Conservation (phyloP, 1,284 basidiomycete species). For the Fereydounia khargensis region DNA sequence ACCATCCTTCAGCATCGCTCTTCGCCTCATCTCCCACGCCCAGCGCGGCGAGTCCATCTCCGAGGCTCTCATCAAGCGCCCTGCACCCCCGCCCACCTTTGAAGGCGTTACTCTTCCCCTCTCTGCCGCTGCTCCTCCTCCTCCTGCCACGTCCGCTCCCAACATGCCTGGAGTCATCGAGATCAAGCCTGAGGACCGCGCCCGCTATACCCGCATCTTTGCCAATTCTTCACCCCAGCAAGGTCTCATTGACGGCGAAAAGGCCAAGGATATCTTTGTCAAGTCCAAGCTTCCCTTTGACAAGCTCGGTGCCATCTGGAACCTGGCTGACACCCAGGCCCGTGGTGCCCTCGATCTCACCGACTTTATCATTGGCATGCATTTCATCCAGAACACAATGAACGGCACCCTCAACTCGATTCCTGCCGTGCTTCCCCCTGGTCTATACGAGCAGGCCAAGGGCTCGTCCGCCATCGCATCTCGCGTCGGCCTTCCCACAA, state of each 20-base stretch:
- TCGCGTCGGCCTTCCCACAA: no score
- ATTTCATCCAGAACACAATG: slow-evolving; percentile 86
- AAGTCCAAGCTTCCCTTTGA: slow-evolving; percentile 88
- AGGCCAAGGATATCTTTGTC: slow-evolving; percentile 87
- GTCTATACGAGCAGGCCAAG: slow-evolving; percentile 77
- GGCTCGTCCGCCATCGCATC: slow-evolving; percentile 35
- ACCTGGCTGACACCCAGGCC: slow-evolving; percentile 87
- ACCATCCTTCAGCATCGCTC: slow-evolving; percentile 69
- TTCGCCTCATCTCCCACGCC: slow-evolving; percentile 86
- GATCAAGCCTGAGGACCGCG: slow-evolving; percentile 51
- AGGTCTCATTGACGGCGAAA: slow-evolving; percentile 67
- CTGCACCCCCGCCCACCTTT: slow-evolving; percentile 77
- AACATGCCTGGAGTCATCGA: slow-evolving; percentile 33
- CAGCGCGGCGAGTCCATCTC: slow-evolving; percentile 78
- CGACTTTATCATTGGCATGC: slow-evolving; percentile 95
- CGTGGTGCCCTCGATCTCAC: slow-evolving; percentile 83
- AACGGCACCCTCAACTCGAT: slow-evolving; percentile 69
- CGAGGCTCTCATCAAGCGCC: slow-evolving; percentile 51
- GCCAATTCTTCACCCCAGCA: slow-evolving; percentile 47
- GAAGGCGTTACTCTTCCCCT: slow-evolving; percentile 67
- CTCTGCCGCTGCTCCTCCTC: not conserved
- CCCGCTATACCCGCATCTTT: slow-evolving; percentile 56
- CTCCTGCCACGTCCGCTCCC: not conserved
- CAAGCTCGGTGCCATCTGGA: slow-evolving; percentile 92
- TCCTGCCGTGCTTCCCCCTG: slow-evolving; percentile 78